These are phyloP conservation scores for Niveomyces coronatus DNA, from an alignment of 2,329 filamentous ascomycete genomes.

Conservation along the genomic window DNA sequence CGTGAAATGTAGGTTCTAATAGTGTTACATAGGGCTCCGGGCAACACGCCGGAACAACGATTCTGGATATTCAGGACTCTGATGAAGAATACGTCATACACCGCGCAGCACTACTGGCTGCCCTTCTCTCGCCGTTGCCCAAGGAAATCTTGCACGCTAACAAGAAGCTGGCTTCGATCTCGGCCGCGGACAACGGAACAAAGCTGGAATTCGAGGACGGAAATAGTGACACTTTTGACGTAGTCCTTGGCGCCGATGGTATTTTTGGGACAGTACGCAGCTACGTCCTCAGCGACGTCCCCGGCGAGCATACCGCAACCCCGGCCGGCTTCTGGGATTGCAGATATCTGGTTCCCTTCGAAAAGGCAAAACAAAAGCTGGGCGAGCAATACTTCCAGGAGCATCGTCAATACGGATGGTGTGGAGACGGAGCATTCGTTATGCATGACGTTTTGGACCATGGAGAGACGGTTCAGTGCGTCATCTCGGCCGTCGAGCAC, in stretches of 20 bases:
- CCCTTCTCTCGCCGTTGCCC: slow-evolving; percentile 13
- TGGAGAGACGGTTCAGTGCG: slow-evolving; percentile 4
- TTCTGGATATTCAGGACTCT: not conserved
- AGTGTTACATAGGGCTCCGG: slow-evolving; percentile 2
- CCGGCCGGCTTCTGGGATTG: slow-evolving; percentile 4
- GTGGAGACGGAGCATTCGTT: slow-evolving; percentile 1
- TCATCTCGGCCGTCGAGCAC: not conserved
- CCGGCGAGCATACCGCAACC: not conserved
- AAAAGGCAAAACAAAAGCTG: not conserved
- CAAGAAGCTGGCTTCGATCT: slow-evolving; percentile 12
- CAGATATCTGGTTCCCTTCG: slow-evolving; percentile 3
- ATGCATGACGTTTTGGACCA: slow-evolving; percentile 5
- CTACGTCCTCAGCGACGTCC: slow-evolving; percentile 9
- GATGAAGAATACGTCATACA: slow-evolving; percentile 13
- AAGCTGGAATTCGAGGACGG: slow-evolving; percentile 9
- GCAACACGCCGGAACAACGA: not conserved
- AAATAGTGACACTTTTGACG: slow-evolving; percentile 10
- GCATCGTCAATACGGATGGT: slow-evolving; percentile 2
- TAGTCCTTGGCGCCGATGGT: slow-evolving; percentile 16
- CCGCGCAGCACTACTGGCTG: slow-evolving; percentile 14
- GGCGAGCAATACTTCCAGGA: not conserved
- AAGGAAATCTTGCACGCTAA: slow-evolving; percentile 7
- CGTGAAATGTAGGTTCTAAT: too few relatives aligned
- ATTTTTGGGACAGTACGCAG: slow-evolving; percentile 14
- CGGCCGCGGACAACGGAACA: not conserved